Percentiles rank a stretch among this genome's conserved stretches.
Conservation (phyloP, 2,329 filamentous ascomycete genomes). For the Triangularia setosa region DNA sequence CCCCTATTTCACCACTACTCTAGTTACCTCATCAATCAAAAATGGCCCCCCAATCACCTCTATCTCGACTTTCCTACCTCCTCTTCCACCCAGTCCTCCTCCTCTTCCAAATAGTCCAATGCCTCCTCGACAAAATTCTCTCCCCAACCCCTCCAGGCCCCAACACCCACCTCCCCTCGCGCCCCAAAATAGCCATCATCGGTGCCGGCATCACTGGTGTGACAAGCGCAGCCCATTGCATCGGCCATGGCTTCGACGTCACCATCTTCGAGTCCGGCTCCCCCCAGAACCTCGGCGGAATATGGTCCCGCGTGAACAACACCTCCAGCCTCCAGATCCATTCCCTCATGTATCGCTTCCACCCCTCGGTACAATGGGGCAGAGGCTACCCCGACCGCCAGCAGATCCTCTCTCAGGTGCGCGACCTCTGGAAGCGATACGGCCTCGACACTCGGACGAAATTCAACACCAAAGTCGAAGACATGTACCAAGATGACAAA, state of each 20-base stretch:
- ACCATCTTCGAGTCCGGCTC: slow-evolving; percentile 71
- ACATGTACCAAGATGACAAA: slow-evolving; percentile 62
- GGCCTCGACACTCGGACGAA: slow-evolving; percentile 65
- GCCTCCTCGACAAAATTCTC: slow-evolving; percentile 59
- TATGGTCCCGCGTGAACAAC: slow-evolving; percentile 80
- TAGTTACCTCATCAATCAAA: neutral
- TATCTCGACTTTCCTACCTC: slow-evolving; percentile 34
- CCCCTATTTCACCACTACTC: neutral
- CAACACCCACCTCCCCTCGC: slow-evolving; percentile 42
- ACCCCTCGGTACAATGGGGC: slow-evolving; percentile 72
- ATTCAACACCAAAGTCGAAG: slow-evolving; percentile 67
- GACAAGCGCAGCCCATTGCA: slow-evolving; percentile 74
- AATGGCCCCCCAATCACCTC: slow-evolving; percentile 30
- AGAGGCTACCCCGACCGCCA: slow-evolving; percentile 72
- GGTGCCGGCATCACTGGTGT: slow-evolving; percentile 71
- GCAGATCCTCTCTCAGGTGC: slow-evolving; percentile 71
- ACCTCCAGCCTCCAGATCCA: slow-evolving; percentile 82
- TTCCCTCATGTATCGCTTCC: slow-evolving; percentile 83
- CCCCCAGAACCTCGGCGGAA: slow-evolving; percentile 66
- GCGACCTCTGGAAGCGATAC: slow-evolving; percentile 70
- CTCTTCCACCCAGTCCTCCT: slow-evolving; percentile 52
- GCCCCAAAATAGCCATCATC: slow-evolving; percentile 66
- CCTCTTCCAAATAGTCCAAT: slow-evolving; percentile 63
- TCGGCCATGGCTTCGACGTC: slow-evolving; percentile 82
- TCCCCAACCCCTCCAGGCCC: slow-evolving; percentile 66